A percentile compares a stretch with the other conserved stretches of the same genome.
These are phyloP conservation scores for Actinomortierella ambigua DNA, from an alignment of 371 early-diverging fungal species.

Conservation along the genomic window DNA sequence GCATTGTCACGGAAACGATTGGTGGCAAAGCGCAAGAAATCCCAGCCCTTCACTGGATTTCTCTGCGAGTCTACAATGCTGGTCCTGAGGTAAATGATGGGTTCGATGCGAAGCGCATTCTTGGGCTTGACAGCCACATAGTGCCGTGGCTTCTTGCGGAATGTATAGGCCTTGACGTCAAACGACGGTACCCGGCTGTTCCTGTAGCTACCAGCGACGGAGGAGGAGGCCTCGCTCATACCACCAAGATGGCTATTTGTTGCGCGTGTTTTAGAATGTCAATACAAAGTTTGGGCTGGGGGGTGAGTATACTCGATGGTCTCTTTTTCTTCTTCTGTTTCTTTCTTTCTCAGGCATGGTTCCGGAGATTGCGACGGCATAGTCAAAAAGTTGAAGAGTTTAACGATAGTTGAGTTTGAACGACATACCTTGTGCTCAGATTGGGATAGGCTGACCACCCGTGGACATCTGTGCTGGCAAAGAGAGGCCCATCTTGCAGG, in stretches of 20 bases:
- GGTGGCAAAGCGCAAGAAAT: conserved; percentile 28
- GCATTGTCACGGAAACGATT: conserved; percentile 42
- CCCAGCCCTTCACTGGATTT: conserved; percentile 33
- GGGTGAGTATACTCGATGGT: no score
- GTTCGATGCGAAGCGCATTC: conserved; percentile 40
- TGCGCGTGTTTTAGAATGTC: no score
- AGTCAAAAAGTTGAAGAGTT: no score
- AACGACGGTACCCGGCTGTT: conserved; percentile 16
- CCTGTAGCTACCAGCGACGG: no score
- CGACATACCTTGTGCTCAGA: background rate
- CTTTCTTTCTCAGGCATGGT: no score
- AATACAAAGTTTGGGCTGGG: no score
- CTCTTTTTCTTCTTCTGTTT: no score
- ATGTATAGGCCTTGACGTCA: conserved; percentile 45
- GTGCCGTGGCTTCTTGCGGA: conserved; percentile 44
- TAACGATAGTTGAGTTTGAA: no score
- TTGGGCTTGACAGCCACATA: conserved; percentile 45
- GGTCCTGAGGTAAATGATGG: conserved; percentile 45
- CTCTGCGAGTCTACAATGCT: conserved; percentile 31
- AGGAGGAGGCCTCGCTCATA: no score
- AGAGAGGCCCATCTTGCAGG: background rate
- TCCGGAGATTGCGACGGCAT: no score
- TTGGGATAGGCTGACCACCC: background rate
- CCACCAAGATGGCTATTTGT: no score
- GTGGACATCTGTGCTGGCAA: background rate